These are phyloP conservation scores for Ustilago tritici DNA, from an alignment of 1,284 basidiomycete genomes.

Conservation along the genomic window DNA sequence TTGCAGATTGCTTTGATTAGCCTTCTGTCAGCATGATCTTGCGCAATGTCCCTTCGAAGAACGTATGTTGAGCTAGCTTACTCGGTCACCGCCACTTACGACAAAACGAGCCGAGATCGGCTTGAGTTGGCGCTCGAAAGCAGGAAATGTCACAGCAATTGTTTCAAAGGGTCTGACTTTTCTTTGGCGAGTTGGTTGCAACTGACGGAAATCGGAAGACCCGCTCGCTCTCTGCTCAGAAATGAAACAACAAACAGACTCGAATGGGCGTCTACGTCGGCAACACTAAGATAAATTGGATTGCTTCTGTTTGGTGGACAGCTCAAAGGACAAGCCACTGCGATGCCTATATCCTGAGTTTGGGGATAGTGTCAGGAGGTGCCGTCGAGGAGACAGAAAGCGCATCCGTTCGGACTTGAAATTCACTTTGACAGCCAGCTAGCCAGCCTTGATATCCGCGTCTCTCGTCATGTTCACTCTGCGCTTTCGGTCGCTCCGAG, in stretches of 20 bases:
- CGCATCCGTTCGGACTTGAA: conserved; percentile 1
- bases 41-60: background rate
- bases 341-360: background rate
- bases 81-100: background rate
- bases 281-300: background rate
- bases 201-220: conserved; percentile 1
- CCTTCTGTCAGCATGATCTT: background rate
- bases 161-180: background rate
- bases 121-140: background rate
- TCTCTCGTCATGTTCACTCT: background rate
- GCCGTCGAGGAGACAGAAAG: conserved; percentile 6
- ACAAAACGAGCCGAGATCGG: background rate
- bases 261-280: background rate
- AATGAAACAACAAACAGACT: background rate
- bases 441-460: background rate
- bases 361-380: conserved; percentile 7
- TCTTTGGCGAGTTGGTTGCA: background rate
- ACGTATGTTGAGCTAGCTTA: background rate
- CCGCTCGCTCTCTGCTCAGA: background rate
- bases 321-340: background rate
- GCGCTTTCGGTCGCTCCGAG: background rate
- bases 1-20: background rate
- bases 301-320: conserved; percentile 1
- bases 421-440: background rate
- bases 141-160: background rate